Evolutionary conservation across 768 basidiomycete species (phyloP), one percentile per base, ranked within the genome.

Genomic region (Stropharia rugosoannulata): DNA sequence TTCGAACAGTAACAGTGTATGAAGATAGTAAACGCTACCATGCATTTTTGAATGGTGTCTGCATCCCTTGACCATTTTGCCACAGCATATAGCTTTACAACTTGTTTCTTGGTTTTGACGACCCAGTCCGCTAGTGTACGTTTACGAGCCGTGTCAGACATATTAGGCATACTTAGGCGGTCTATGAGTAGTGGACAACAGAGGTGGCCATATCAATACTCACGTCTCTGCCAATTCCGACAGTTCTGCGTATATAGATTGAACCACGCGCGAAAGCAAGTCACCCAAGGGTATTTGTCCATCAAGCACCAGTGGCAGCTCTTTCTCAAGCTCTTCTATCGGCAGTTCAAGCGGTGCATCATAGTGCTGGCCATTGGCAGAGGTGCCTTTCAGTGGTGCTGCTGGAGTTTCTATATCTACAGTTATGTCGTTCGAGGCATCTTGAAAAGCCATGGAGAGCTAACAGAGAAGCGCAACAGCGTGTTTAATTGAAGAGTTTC

Each of bases 41-140:
- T 92, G 76, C 87, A 89, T 71, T 89, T 91, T 70, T 94, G 91
- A 40, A 91, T 86, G 5, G 87, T 86, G 55, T 83, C 82, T 40
- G 90, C 88, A 68, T 95, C 93, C 57, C 89, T 79, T 37, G 90
- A 81, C 94, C 94, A 97, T 63, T 93, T 90, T 7, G 82, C 80
- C 27, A 94, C 81, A 10, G 93, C 94, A 64, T 93, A 92, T 12
- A 95, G 72, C 69, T 95, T 95, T 29, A 93, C 87, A 35, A 93
- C 83, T 64, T 96, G 93, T 64, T 93, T 89, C 71, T 95, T 90
- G 5, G 82, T 90, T 68, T 87, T 86, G n/a, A 93, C 88, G 0
- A 93, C 92, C 83, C 90, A 95, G 61, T 95, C 92, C 2, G 90
- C 90, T 32, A 95, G 73, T 15, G 81, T 84, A 36, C 90, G 84